phyloP scores from a whole-genome alignment of 2,329 filamentous ascomycete species.

The Zopfia rhizophila region DNA sequence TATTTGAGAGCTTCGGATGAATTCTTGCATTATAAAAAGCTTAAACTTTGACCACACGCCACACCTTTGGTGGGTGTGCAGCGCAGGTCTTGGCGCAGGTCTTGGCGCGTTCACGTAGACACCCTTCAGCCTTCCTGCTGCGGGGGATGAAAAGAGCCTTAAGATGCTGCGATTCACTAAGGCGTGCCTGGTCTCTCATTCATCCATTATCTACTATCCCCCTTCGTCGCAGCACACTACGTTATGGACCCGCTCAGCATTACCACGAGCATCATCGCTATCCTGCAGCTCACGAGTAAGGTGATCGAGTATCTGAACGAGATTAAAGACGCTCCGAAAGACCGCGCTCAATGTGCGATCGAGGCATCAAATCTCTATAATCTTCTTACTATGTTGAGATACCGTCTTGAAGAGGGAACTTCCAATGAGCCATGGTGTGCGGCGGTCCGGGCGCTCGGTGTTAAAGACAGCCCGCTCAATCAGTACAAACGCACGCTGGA shows the following conservation, averaged over 20 bases:
- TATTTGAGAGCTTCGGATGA: too few species aligned
- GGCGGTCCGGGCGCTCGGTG: conserved; percentile 10
- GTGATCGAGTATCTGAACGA: conserved; percentile 28
- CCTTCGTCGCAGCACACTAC: too few species aligned
- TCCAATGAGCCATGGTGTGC: conserved; percentile 25
- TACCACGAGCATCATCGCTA: conserved; percentile 30
- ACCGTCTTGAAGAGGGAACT: conserved; percentile 24
- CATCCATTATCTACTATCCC: too few species aligned
- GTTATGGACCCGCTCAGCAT: conserved; percentile 33
- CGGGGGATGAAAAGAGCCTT: too few species aligned
- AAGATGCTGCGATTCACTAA: too few species aligned
- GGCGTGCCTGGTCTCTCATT: too few species aligned
- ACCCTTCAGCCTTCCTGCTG: too few species aligned
- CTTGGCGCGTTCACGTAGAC: too few species aligned
- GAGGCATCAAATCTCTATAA: conserved; percentile 27
- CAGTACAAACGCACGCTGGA: conserved; percentile 27
- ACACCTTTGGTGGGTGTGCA: too few species aligned
- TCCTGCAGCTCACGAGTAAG: conserved; percentile 28
- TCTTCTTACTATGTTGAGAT: conserved; percentile 29
- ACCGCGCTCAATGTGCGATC: conserved; percentile 22
- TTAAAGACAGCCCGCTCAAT: conserved; percentile 26
- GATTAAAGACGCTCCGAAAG: conserved; percentile 32
- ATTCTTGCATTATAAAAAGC: too few species aligned
- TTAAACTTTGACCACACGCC: too few species aligned
- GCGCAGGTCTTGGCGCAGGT: too few species aligned